phyloP scores from a whole-genome alignment of 306 rosid species.

The Potentilla sterilis region DNA sequence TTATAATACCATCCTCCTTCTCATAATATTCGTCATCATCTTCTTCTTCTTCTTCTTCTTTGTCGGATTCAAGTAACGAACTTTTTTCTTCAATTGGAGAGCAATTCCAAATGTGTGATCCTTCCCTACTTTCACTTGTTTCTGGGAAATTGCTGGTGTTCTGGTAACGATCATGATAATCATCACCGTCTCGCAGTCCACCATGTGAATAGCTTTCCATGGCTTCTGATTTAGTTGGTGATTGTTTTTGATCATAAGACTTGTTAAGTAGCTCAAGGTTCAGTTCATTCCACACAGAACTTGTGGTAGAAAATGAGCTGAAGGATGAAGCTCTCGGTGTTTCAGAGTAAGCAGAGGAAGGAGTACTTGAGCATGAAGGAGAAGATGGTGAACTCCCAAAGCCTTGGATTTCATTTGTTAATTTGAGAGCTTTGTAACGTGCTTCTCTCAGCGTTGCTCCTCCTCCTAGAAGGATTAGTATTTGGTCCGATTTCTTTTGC shows the following conservation, averaged over 20 bases:
- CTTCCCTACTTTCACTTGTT: slow-evolving; percentile 10
- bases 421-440: slow-evolving; percentile 65
- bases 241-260: not conserved
- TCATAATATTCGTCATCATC: not conserved
- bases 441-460: slow-evolving; percentile 46
- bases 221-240: slow-evolving; percentile 3
- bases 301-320: slow-evolving; percentile 40
- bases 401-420: slow-evolving; percentile 76
- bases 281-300: slow-evolving; percentile 27
- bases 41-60: slow-evolving; percentile 18
- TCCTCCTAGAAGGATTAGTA: slow-evolving; percentile 48
- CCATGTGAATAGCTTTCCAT: slow-evolving; percentile 12
- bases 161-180: not conserved
- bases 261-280: slow-evolving; percentile 19
- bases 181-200: slow-evolving; percentile 13
- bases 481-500: slow-evolving; percentile 55
- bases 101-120: slow-evolving; percentile 42
- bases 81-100: slow-evolving; percentile 35
- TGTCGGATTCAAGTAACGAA: slow-evolving; percentile 32
- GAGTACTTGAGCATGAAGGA: slow-evolving; percentile 19
- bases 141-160: not conserved
- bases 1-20: slow-evolving; percentile 42
- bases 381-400: slow-evolving; percentile 45
- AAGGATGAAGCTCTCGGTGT: slow-evolving; percentile 44
- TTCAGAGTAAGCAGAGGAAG: slow-evolving; percentile 31